phyloP scores from a whole-genome alignment of 2,329 filamentous ascomycete genomes.

The Botrytis medusae region DNA sequence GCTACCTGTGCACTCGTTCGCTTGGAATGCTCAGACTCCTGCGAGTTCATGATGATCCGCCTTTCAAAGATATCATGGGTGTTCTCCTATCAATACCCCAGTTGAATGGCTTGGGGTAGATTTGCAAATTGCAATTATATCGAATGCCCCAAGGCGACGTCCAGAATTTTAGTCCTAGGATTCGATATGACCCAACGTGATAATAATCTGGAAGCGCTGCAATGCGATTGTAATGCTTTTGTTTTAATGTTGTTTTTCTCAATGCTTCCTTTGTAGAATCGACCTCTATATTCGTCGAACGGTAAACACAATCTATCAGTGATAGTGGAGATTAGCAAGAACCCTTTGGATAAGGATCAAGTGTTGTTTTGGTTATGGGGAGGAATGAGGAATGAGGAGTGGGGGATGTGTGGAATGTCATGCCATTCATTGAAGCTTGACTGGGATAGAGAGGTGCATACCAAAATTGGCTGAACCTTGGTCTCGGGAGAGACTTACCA shows the following conservation, averaged over 20 bases:
- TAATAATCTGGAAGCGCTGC: background rate
- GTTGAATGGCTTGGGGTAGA: background rate
- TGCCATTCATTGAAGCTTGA: constrained; percentile 7
- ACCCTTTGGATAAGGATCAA: constrained; percentile 7
- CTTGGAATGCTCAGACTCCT: constrained; percentile 35
- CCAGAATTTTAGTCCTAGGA: background rate
- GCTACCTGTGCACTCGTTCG: constrained; percentile 62
- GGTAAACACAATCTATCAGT: constrained; percentile 13
- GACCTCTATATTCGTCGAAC: background rate
- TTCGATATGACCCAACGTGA: background rate
- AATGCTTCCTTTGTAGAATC: background rate
- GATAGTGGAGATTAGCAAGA: constrained; percentile 23
- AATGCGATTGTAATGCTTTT: background rate
- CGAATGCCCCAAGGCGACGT: background rate
- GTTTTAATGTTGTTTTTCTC: constrained; percentile 5
- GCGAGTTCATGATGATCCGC: constrained; percentile 35
- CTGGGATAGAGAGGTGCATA: constrained; percentile 6
- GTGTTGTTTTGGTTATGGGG: constrained; percentile 14
- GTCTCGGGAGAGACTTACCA: constrained; percentile 18
- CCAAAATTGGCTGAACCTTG: constrained; percentile 20
- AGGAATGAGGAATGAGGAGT: constrained; percentile 16
- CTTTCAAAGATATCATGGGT: constrained; percentile 17
- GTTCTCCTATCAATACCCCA: background rate
- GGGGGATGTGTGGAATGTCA: constrained; percentile 19
- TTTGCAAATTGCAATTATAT: background rate